Conservation (phyloP, 2,329 filamentous ascomycete species). For the Keithomyces neogunnii region DNA sequence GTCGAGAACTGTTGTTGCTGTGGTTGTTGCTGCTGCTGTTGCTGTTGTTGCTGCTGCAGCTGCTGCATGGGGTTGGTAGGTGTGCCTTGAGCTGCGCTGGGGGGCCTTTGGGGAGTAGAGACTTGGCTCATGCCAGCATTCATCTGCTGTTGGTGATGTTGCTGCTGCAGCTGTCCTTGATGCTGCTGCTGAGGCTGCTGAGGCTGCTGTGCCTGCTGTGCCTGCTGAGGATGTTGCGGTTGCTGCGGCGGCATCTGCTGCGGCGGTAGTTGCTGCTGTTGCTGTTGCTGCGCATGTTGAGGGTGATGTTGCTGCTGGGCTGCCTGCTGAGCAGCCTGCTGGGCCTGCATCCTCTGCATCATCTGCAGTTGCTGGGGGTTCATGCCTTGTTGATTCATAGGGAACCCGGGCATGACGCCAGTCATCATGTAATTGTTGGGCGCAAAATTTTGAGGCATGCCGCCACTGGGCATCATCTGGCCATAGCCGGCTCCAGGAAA, state of each 20-base stretch:
- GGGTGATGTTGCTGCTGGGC: constrained; percentile 24
- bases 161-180: constrained; percentile 21
- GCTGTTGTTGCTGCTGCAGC: constrained; percentile 10
- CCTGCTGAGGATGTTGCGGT: constrained; percentile 1
- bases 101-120: constrained; percentile 15
- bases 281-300: constrained; percentile 19
- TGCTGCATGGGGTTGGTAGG: constrained; percentile 12
- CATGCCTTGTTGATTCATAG: constrained; percentile 45
- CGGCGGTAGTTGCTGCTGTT: constrained; percentile 19
- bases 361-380: constrained; percentile 36
- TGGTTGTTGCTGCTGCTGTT: constrained; percentile 8
- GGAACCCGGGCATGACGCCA: constrained; percentile 44
- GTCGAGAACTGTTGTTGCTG: constrained; percentile 23
- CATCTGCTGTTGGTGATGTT: constrained; percentile 12
- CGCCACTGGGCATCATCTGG: constrained; percentile 39
- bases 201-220: not conserved
- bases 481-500: constrained; percentile 51
- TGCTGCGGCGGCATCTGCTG: not conserved
- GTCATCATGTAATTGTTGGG: constrained; percentile 41
- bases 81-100: constrained; percentile 16
- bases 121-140: constrained; percentile 12
- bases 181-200: constrained; percentile 5
- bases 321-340: constrained; percentile 12
- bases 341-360: constrained; percentile 34
- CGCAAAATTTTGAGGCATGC: constrained; percentile 43